Conservation (phyloP, 2,329 filamentous ascomycete genomes). For the Aspergillus japonicus region DNA sequence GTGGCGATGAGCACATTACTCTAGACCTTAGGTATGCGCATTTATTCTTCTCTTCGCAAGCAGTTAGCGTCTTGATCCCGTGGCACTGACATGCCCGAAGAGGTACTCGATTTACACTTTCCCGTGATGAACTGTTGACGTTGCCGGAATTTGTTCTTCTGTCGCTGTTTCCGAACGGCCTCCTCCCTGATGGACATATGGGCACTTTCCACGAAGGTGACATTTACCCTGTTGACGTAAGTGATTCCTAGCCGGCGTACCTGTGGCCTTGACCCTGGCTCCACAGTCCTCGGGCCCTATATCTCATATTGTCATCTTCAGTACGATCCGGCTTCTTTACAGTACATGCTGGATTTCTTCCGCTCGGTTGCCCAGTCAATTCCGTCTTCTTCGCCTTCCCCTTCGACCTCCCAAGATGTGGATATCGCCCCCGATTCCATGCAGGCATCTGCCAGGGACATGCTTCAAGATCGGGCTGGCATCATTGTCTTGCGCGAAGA, state of each 20-base stretch:
- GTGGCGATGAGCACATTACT: conserved; percentile 88
- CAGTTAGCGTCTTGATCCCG: background rate
- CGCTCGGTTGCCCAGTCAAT: conserved; percentile 96
- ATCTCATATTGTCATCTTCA: conserved; percentile 47
- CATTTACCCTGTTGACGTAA: conserved; percentile 94
- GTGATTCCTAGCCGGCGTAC: conserved; percentile 31
- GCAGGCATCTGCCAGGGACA: conserved; percentile 67
- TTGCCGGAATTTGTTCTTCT: conserved; percentile 95
- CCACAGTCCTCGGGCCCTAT: background rate
- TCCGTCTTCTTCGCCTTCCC: conserved; percentile 58
- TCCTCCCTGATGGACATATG: conserved; percentile 95
- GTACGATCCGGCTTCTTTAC: conserved; percentile 94
- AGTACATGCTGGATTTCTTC: conserved; percentile 99
- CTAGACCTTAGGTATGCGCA: conserved; percentile 82
- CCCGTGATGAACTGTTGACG: conserved; percentile 89
- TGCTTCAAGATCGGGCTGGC: conserved; percentile 83
- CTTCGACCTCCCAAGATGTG: conserved; percentile 59
- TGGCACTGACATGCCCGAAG: conserved; percentile 49
- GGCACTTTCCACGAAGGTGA: conserved; percentile 89
- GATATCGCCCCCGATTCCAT: conserved; percentile 71
- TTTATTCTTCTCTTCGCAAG: conserved; percentile 9
- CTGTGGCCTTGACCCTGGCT: background rate
- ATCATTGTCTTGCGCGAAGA: conserved; percentile 97
- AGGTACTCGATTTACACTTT: conserved; percentile 89
- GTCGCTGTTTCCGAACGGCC: conserved; percentile 97